These are phyloP conservation scores for Zoysia japonica DNA, from an alignment of 176 grass and related monocot genomes.

Conservation along the genomic window DNA sequence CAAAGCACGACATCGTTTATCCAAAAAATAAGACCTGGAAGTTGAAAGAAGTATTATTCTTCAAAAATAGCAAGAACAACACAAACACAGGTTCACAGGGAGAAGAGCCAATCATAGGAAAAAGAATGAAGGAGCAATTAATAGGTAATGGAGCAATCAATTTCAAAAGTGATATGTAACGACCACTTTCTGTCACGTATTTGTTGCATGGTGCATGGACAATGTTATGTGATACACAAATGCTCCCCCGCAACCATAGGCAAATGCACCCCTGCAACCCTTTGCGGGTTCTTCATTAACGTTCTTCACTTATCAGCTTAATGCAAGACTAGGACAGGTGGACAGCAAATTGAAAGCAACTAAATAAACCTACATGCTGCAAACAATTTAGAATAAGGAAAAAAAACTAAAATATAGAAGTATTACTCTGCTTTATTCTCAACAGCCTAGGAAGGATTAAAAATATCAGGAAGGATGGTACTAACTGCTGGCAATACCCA, in stretches of 20 bases:
- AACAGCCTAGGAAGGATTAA: conserved; percentile 21
- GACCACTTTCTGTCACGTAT: not conserved
- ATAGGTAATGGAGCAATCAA: not conserved
- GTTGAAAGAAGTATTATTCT: conserved; percentile 10
- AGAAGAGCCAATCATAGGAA: not conserved
- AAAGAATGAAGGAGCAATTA: not conserved
- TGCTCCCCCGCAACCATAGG: too few species aligned
- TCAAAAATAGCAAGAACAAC: conserved; percentile 21
- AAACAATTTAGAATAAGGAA: conserved; percentile 15
- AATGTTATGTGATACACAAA: not conserved
- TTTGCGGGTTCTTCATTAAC: not conserved
- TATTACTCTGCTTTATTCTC: conserved; percentile 9
- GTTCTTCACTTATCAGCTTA: not conserved
- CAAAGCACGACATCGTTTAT: conserved; percentile 62
- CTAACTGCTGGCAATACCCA: conserved; percentile 26
- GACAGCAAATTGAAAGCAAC: not conserved
- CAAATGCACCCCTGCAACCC: not conserved
- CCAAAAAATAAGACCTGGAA: conserved; percentile 35
- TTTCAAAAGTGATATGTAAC: not conserved
- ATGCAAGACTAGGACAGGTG: not conserved
- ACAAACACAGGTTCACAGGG: not conserved
- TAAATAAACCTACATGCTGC: conserved; percentile 16
- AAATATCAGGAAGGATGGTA: conserved; percentile 28
- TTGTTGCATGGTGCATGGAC: conserved; percentile 5
- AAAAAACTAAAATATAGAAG: conserved; percentile 24